Base-by-base conservation (phyloP, 2,329 filamentous ascomycete genomes). In the Cercospora sesami region DNA sequence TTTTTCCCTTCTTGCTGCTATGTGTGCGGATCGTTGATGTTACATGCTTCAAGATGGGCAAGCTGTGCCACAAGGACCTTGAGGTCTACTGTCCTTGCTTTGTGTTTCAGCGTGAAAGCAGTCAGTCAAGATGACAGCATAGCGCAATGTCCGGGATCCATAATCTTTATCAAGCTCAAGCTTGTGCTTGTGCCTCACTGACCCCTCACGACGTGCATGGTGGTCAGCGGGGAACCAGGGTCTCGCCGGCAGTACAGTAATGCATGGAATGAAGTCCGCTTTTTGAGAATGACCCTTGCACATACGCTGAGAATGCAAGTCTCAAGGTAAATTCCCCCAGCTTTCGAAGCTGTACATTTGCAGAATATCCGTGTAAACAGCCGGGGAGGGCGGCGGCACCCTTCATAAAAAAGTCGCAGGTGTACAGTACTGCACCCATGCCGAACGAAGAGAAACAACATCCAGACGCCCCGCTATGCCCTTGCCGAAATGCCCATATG, bases 181-280 rank as follows among this genome's bases (percentile, higher is more conserved):
- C 23, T 45, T 39, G 36, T 51, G 36, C 60, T 48, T 48, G 33
- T 51, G 36, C 21, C 36, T 30, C 60, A 31, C 9, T 45, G 42
- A 65, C 63, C 63, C 63, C 63, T 60, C 63, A 60, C 63, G 23
- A 60, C 26, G 39, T 51, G 33, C 55, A 36, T 53, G 26, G 21
- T 42, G 63, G 63, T 65, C 63, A 65, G 63, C 63, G 42, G 42
- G 60, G 39, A n/a, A 59, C n/a, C 30, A 59, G 55, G 55, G 28
- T 59, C 30, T 31, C 16, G 30, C 5, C 55, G 18, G 55, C 55
- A 59, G n/a, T 14, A 36, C 55, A 59, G n/a, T 21, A 59, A 26
- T 33, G 31, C 55, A 10, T 31, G 30, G 30, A 14, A 14, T n/a
- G 9, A 28, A 28, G 48, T 55, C n/a, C 55, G 9, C 16, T 12